These are phyloP conservation scores for Dryas alaskensis DNA, from an alignment of 306 rosid genomes.

Conservation along the genomic window DNA sequence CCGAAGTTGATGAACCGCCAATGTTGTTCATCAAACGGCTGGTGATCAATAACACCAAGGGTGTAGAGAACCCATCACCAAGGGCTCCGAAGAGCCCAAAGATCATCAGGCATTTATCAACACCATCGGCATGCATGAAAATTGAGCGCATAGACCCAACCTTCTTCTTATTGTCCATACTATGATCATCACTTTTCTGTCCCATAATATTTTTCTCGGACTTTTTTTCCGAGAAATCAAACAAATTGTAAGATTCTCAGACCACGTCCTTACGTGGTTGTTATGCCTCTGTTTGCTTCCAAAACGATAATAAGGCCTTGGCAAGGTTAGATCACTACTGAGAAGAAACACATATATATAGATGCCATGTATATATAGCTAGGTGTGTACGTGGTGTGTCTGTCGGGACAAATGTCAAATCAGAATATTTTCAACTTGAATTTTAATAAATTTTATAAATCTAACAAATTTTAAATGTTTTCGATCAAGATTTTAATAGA, in stretches of 20 bases:
- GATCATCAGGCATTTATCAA: conserved; percentile 51
- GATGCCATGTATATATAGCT: too few species aligned
- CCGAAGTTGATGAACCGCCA: conserved; percentile 21
- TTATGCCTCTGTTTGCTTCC: not conserved
- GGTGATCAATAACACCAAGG: conserved; percentile 42
- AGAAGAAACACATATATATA: not conserved
- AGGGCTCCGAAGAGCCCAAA: conserved; percentile 64
- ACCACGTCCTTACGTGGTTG: not conserved
- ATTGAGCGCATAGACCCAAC: conserved; percentile 51
- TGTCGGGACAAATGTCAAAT: too few species aligned
- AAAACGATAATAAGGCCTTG: not conserved
- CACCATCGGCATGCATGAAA: conserved; percentile 74
- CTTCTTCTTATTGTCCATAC: conserved; percentile 19
- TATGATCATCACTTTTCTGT: not conserved
- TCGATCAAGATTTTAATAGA: too few species aligned
- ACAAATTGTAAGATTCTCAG: not conserved
- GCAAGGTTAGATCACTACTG: not conserved
- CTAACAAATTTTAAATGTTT: too few species aligned
- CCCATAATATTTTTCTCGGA: conserved; percentile 12
- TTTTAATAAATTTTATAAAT: too few species aligned
- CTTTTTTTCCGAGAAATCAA: conserved; percentile 24
- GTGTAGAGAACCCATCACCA: conserved; percentile 66
- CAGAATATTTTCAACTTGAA: too few species aligned
- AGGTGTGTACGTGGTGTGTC: not conserved
- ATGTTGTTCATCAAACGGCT: conserved; percentile 53